phyloP scores from a whole-genome alignment of 2,329 filamentous ascomycete genomes.

The Fusarium gaditjirri region DNA sequence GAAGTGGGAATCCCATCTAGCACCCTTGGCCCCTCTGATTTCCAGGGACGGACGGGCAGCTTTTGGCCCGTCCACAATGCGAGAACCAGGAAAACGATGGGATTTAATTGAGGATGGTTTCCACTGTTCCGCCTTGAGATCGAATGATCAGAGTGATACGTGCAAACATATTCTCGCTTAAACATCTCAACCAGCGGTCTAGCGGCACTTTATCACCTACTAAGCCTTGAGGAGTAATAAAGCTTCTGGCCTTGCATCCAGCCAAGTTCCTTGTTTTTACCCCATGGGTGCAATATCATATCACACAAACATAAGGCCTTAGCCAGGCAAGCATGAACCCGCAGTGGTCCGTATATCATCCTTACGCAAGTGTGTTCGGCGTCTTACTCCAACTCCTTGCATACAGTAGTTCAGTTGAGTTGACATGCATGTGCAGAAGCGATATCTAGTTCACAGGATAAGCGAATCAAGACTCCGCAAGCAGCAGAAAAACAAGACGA shows the following conservation, averaged over 20 bases:
- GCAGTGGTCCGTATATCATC: slow-evolving; percentile 17
- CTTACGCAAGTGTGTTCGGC: slow-evolving; percentile 26
- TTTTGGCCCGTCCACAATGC: slow-evolving; percentile 31
- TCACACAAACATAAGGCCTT: background rate
- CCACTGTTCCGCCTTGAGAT: slow-evolving; percentile 22
- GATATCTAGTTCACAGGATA: slow-evolving; percentile 16
- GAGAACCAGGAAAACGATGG: slow-evolving; percentile 21
- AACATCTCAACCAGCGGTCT: slow-evolving; percentile 3
- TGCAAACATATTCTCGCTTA: slow-evolving; percentile 4
- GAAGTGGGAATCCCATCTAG: background rate
- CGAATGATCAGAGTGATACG: slow-evolving; percentile 23
- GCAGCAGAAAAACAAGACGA: slow-evolving; percentile 18
- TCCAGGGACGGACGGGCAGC: slow-evolving; percentile 27
- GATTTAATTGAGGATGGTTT: slow-evolving; percentile 19
- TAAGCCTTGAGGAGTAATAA: background rate
- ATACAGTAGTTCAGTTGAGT: slow-evolving; percentile 22
- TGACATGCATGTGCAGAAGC: slow-evolving; percentile 42
- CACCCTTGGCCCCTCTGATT: slow-evolving; percentile 19
- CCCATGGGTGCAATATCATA: slow-evolving; percentile 3
- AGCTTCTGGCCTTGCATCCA: background rate
- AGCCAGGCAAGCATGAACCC: slow-evolving; percentile 33
- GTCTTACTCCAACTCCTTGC: slow-evolving; percentile 33
- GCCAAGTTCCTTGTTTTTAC: slow-evolving; percentile 22
- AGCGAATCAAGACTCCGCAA: slow-evolving; percentile 32
- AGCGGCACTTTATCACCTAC: background rate